Conservation (phyloP, 371 early-diverging fungal species). For the Mortierella sp. region DNA sequence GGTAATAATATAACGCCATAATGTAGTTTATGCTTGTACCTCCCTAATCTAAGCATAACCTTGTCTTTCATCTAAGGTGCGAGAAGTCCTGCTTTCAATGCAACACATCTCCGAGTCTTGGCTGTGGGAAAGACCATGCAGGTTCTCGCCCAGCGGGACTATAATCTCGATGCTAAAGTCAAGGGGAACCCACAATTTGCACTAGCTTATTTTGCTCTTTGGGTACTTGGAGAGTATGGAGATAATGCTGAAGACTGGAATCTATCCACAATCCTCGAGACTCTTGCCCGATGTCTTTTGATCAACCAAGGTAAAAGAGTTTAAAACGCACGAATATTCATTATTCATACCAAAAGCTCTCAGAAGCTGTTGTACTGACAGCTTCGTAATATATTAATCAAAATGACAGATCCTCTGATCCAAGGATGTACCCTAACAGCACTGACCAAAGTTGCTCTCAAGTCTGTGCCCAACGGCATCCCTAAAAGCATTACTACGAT, state of each 20-base stretch:
- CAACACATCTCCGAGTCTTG: conserved; percentile 25
- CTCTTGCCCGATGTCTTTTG: conserved; percentile 33
- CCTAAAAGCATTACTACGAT: conserved; percentile 13
- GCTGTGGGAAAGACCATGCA: conserved; percentile 33
- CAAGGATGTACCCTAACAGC: conserved; percentile 32
- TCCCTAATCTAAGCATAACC: neutral
- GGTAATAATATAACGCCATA: conserved; percentile 14
- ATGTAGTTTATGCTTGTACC: neutral
- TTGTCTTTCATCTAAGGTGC: conserved; percentile 18
- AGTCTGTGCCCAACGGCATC: conserved; percentile 14
- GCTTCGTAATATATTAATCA: neutral
- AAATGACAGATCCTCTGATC: conserved; percentile 21
- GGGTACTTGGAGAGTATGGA: conserved; percentile 49
- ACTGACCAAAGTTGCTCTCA: conserved; percentile 34
- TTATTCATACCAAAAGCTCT: neutral
- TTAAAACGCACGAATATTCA: no score
- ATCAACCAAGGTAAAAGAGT: conserved; percentile 28
- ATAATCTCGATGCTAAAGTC: neutral
- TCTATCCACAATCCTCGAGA: conserved; percentile 14
- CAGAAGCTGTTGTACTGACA: neutral
- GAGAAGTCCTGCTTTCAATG: conserved; percentile 31
- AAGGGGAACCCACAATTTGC: neutral
- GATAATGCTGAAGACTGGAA: conserved; percentile 15
- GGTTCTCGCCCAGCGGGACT: conserved; percentile 23
- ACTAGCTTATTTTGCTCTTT: conserved; percentile 35